Percentiles rank a stretch among this genome's conserved stretches.
Evolutionary conservation across 352 stramenopile genomes (phyloP).

Genomic region (Phytophthora tubulina): DNA sequence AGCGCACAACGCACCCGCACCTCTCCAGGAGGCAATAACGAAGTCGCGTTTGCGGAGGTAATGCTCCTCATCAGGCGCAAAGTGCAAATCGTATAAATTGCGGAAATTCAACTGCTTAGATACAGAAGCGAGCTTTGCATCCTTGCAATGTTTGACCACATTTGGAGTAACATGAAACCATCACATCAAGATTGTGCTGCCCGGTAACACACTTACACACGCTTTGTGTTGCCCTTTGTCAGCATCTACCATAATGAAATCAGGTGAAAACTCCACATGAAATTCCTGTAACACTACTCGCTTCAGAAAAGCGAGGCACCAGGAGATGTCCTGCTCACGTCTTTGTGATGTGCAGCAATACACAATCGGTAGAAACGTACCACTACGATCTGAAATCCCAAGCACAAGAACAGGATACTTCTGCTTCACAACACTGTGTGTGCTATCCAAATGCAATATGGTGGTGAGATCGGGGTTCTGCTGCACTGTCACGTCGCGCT

Average conservation of each 20-base stretch:
- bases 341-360: constrained; percentile 11
- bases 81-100: constrained; percentile 9
- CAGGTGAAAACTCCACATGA: background rate
- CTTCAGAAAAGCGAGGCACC: constrained; percentile 3
- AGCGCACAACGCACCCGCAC: background rate
- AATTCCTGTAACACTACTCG: background rate
- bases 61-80: background rate
- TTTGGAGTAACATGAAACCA: constrained; percentile 9
- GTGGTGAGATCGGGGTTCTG: background rate
- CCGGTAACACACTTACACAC: background rate
- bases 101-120: background rate
- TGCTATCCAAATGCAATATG: constrained; percentile 1
- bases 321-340: constrained; percentile 9
- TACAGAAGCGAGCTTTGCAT: background rate
- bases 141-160: background rate
- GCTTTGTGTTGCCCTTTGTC: constrained; percentile 2
- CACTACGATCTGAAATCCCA: constrained; percentile 11
- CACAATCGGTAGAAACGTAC: constrained; percentile 3
- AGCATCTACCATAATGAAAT: constrained; percentile 4
- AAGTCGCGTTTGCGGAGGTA: background rate
- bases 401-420: constrained; percentile 11
- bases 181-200: background rate
- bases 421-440: constrained; percentile 9
- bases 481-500: background rate
- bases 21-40: background rate